Percentiles rank a stretch among this genome's conserved stretches.
phyloP scores from a whole-genome alignment of 306 rosid species.

The Lablab purpureus region DNA sequence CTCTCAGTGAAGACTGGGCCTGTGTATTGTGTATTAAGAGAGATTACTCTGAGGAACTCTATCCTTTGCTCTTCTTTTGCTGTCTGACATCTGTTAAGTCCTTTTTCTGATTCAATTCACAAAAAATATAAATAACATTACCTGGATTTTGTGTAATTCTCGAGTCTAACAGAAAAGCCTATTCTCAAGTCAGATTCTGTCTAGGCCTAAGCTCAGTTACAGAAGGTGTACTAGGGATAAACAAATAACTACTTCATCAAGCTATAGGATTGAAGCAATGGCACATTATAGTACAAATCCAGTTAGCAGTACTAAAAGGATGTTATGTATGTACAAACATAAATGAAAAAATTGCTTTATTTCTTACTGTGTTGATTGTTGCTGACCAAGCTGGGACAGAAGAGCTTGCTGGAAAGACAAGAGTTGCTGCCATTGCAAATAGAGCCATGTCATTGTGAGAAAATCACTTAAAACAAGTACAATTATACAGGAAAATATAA shows the following conservation, averaged over 20 bases:
- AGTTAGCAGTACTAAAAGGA: slow-evolving; percentile 31
- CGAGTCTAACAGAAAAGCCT: background rate
- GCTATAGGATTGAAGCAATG: background rate
- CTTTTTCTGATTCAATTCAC: background rate
- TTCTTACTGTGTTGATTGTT: slow-evolving; percentile 79
- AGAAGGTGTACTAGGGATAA: background rate
- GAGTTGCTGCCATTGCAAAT: slow-evolving; percentile 62
- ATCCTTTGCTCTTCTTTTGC: background rate
- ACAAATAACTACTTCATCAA: slow-evolving; percentile 22
- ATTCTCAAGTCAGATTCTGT: background rate
- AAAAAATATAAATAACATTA: background rate
- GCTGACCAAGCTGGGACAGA: slow-evolving; percentile 67
- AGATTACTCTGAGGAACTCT: background rate
- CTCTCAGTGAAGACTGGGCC: background rate
- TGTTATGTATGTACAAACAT: slow-evolving; percentile 25
- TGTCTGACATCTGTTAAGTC: background rate
- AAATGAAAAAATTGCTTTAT: slow-evolving; percentile 37
- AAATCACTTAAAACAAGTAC: slow-evolving; percentile 5
- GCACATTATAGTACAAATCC: slow-evolving; percentile 23
- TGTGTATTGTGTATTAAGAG: background rate
- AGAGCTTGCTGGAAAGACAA: slow-evolving; percentile 71
- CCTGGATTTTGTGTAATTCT: background rate
- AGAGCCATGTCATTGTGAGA: slow-evolving; percentile 31
- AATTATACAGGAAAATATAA: slow-evolving; percentile 21
- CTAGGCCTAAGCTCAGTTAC: background rate